These are phyloP conservation scores for Syncephalastrum contaminatum DNA, from an alignment of 371 early-diverging fungal genomes.

Conservation along the genomic window DNA sequence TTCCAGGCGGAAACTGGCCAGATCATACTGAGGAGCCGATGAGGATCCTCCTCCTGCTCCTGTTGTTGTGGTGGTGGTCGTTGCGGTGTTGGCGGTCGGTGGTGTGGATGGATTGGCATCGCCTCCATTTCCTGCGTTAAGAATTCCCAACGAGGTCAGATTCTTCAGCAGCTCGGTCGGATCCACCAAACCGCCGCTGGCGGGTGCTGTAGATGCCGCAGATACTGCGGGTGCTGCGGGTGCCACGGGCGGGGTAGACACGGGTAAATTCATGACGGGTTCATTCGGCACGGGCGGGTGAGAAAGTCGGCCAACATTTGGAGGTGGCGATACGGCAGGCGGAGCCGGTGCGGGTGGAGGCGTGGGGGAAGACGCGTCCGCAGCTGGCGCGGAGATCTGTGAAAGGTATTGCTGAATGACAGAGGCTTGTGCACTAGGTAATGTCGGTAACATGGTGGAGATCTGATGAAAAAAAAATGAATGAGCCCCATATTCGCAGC, in stretches of 20 bases:
- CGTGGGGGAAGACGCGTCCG: slow-evolving; percentile 7
- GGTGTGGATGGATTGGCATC: slow-evolving; percentile 11
- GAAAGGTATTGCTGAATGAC: slow-evolving; percentile 40
- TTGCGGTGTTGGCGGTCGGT: not conserved
- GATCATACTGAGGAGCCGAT: not conserved
- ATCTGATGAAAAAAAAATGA: slow-evolving; percentile 20
- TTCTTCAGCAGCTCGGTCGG: slow-evolving; percentile 37
- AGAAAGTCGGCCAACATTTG: slow-evolving; percentile 4
- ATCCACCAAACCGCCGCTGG: slow-evolving; percentile 12
- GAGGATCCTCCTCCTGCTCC: not conserved
- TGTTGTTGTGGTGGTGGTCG: not conserved
- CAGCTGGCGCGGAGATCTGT: slow-evolving; percentile 17
- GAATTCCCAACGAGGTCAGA: slow-evolving; percentile 37
- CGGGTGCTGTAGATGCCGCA: slow-evolving; percentile 11
- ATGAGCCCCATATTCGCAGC: not conserved
- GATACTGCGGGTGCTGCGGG: slow-evolving; percentile 6
- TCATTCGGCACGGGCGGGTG: not conserved
- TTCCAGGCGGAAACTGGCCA: slow-evolving; percentile 25
- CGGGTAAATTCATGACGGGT: not conserved
- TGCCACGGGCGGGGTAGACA: slow-evolving; percentile 3
- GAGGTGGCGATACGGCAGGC: slow-evolving; percentile 1
- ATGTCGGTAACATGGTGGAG: slow-evolving; percentile 40
- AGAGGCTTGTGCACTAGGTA: slow-evolving; percentile 35
- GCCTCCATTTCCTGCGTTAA: slow-evolving; percentile 12
- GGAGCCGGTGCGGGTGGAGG: slow-evolving; percentile 22